Conservation (phyloP, 768 basidiomycete species). For the Mycena haematopus region DNA sequence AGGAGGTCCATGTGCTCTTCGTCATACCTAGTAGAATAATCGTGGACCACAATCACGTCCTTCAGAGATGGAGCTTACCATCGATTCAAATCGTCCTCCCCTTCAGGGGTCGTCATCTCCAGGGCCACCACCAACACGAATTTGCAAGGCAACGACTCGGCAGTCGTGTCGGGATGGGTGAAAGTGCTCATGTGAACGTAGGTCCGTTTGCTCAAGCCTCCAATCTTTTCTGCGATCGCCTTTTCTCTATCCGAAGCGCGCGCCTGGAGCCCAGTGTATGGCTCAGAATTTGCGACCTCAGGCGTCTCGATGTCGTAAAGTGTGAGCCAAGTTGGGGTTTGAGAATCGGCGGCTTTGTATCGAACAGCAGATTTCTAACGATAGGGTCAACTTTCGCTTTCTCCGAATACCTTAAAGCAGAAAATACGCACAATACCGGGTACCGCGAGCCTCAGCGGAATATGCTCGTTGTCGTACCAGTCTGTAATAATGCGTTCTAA, state of each 20-base stretch:
- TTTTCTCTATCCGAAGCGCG: constrained; percentile 37
- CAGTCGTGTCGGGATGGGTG: constrained; percentile 23
- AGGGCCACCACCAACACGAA: constrained; percentile 34
- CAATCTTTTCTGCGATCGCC: constrained; percentile 33
- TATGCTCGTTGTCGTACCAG: constrained; percentile 46
- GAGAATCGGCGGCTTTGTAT: constrained; percentile 41
- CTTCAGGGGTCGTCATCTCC: constrained; percentile 30
- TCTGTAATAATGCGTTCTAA: constrained; percentile 29
- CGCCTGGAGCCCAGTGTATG: constrained; percentile 36
- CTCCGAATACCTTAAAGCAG: background rate
- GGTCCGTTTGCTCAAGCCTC: constrained; percentile 35
- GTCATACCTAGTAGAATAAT: constrained; percentile 33
- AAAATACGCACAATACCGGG: constrained; percentile 35
- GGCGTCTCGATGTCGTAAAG: constrained; percentile 40
- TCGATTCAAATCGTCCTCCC: constrained; percentile 40
- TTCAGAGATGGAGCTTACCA: constrained; percentile 29
- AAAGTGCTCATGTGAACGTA: constrained; percentile 33
- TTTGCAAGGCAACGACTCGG: constrained; percentile 30
- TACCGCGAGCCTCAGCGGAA: constrained; percentile 38
- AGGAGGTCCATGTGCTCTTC: constrained; percentile 42
- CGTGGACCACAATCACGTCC: background rate
- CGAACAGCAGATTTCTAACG: constrained; percentile 34
- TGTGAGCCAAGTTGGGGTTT: constrained; percentile 35
- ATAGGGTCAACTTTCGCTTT: background rate
- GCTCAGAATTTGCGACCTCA: constrained; percentile 31